Conservation (phyloP, 73 alveolate species). For the Paramecium sexaurelia region DNA sequence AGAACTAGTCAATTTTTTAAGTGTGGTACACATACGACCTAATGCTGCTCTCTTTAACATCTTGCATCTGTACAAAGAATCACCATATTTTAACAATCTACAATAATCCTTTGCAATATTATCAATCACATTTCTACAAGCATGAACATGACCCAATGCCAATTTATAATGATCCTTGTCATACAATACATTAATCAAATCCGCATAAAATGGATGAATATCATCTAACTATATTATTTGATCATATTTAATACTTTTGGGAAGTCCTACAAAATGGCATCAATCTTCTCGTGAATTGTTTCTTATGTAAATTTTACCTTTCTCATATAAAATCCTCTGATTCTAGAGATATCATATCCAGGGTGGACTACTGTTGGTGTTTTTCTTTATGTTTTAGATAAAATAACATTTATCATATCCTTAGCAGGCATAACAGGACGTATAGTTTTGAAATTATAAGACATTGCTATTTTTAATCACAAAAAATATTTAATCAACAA, state of each 20-base stretch:
- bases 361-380: constrained; percentile 99
- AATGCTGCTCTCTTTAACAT: constrained; percentile 98
- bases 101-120: constrained; percentile 98
- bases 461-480: constrained; percentile 68
- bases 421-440: constrained; percentile 93
- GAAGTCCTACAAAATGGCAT: constrained; percentile 95
- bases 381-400: constrained; percentile 98
- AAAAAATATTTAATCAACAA: constrained; percentile 31
- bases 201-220: constrained; percentile 99
- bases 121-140: constrained; percentile 89
- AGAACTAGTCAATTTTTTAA: constrained; percentile 97
- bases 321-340: constrained; percentile 99
- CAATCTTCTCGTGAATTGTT: constrained; percentile 95
- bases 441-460: constrained; percentile 95
- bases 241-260: constrained; percentile 82
- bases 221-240: constrained; percentile 84
- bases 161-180: constrained; percentile 99
- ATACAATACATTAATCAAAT: constrained; percentile 97
- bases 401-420: constrained; percentile 92
- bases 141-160: constrained; percentile 98
- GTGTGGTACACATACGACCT: constrained; percentile 96
- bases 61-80: constrained; percentile 98
- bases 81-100: constrained; percentile 98
- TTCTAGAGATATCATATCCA: constrained; percentile 98
- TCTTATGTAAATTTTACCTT: constrained; percentile 98